Percentiles rank a stretch among this genome's conserved stretches.
These are phyloP conservation scores for Globisporangium rhizosaccharum DNA, from an alignment of 352 stramenopile genomes.

Conservation along the genomic window DNA sequence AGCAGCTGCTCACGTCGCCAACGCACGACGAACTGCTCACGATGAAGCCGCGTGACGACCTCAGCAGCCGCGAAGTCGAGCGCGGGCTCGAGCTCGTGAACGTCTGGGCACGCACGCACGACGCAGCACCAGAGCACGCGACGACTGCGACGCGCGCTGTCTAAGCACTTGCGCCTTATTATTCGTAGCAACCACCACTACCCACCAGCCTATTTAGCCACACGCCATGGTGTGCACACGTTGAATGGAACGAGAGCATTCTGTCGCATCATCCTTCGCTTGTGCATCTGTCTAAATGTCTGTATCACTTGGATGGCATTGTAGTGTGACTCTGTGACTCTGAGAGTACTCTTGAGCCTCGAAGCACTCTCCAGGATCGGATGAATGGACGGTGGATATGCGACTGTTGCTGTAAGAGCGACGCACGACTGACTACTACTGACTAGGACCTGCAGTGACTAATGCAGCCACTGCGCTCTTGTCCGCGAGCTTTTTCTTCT, in stretches of 20 bases:
- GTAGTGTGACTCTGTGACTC: no score
- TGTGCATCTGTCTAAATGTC: not conserved
- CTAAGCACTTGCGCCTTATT: not conserved
- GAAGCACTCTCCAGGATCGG: no score
- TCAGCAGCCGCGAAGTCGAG: slow-evolving; percentile 36
- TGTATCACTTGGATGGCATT: not conserved
- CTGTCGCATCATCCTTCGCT: not conserved
- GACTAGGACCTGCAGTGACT: not conserved
- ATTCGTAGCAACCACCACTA: not conserved
- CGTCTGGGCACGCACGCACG: slow-evolving; percentile 29
- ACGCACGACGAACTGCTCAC: slow-evolving; percentile 19
- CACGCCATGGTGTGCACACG: no score
- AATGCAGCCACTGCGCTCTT: slow-evolving; percentile 31
- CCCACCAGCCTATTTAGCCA: slow-evolving; percentile 1
- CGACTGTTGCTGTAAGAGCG: no score
- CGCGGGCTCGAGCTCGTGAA: slow-evolving; percentile 68
- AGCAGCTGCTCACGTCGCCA: slow-evolving; percentile 12
- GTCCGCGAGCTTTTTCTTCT: slow-evolving; percentile 67
- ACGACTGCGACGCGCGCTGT: slow-evolving; percentile 4
- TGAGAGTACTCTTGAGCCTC: no score
- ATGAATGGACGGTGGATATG: no score
- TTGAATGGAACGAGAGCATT: not conserved
- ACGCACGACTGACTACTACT: no score
- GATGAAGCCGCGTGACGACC: slow-evolving; percentile 28
- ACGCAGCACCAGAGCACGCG: slow-evolving; percentile 2